Percentiles rank a stretch among this genome's conserved stretches.
These are phyloP conservation scores for Saturnispora halmiae DNA, from an alignment of 805 yeast genomes.

Conservation along the genomic window DNA sequence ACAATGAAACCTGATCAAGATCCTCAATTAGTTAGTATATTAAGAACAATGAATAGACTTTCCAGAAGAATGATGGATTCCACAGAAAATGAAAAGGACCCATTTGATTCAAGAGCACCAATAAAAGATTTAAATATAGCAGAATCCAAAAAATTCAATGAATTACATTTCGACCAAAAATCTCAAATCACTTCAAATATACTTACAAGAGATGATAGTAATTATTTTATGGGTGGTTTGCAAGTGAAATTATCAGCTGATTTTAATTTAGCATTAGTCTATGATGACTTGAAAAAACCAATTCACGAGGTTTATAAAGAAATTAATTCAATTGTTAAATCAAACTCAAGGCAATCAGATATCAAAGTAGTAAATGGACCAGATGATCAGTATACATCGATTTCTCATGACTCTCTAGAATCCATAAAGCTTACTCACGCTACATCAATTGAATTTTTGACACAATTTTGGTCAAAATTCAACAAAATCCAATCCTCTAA, in stretches of 20 bases:
- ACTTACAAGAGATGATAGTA: slow-evolving; percentile 19
- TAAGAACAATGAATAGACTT: slow-evolving; percentile 82
- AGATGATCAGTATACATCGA: neutral
- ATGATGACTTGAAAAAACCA: slow-evolving; percentile 19
- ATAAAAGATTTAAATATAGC: slow-evolving; percentile 44
- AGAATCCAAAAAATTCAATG: slow-evolving; percentile 42
- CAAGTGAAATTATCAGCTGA: slow-evolving; percentile 19
- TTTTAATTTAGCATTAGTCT: slow-evolving; percentile 22
- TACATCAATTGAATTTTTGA: slow-evolving; percentile 64
- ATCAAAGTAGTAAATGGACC: neutral
- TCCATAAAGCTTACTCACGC: slow-evolving; percentile 54
- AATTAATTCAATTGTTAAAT: slow-evolving; percentile 39
- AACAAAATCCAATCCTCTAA: slow-evolving; percentile 29
- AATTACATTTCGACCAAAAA: slow-evolving; percentile 30
- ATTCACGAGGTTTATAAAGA: slow-evolving; percentile 35
- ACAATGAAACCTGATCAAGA: slow-evolving; percentile 69
- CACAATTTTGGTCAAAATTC: slow-evolving; percentile 66
- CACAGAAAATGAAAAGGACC: slow-evolving; percentile 35
- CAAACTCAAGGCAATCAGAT: slow-evolving; percentile 43
- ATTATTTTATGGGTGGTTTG: slow-evolving; percentile 17
- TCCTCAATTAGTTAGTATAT: slow-evolving; percentile 61
- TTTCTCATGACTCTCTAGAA: slow-evolving; percentile 28
- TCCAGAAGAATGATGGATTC: slow-evolving; percentile 71
- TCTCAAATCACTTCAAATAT: slow-evolving; percentile 22
- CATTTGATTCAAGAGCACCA: slow-evolving; percentile 36